Base-by-base conservation (phyloP, 148 eudicot genomes). In the Arbutus unedo region DNA sequence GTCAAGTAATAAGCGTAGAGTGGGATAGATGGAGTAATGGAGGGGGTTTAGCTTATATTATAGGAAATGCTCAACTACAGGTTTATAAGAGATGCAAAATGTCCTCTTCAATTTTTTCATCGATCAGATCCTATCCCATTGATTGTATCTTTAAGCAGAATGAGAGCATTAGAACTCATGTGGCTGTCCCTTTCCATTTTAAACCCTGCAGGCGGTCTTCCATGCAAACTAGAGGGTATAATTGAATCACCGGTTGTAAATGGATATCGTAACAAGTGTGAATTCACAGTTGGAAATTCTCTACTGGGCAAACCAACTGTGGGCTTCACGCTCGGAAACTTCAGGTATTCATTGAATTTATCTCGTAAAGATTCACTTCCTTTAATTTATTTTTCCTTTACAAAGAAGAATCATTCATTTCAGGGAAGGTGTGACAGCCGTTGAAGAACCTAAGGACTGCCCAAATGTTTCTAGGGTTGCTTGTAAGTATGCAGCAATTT, bases 341-440 rank as follows among this genome's bases (percentile, higher is more conserved):
- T 96, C 88, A 96, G 97, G 98, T 94, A 78, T 19, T 84, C 50
- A 64, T 44, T 74, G 49, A 47, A 71, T 43, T 77, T 21, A 48
- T 5, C 44, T 50, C 73, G 68, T 19, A 15, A 19, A 19, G 19
- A 66, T 47, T 71, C 45, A 77, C 21, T 53, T 78, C 18, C 67
- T 72, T 82, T 16, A 48, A 19, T 23, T 66, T 6, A 31, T 25
- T 4, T n/a, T 45, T 64, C 41, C 48, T 70, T 23, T 19, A 76
- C 56, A 55, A 79, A 74, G 64, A 73, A 25, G 50, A 72, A 18
- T 82, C 49, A 54, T 66, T 47, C 67, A 31, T 53, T 83, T 82
- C 83, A 96, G 98, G 92, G 98, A 94, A 87, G 98, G 98, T 77
- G 98, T 96, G 87, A 96, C 98, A 66, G 98, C 98, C 79, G 95